These are phyloP conservation scores for Rhynchospora tenuis DNA, from an alignment of 176 grass and related monocot genomes.

Conservation along the genomic window DNA sequence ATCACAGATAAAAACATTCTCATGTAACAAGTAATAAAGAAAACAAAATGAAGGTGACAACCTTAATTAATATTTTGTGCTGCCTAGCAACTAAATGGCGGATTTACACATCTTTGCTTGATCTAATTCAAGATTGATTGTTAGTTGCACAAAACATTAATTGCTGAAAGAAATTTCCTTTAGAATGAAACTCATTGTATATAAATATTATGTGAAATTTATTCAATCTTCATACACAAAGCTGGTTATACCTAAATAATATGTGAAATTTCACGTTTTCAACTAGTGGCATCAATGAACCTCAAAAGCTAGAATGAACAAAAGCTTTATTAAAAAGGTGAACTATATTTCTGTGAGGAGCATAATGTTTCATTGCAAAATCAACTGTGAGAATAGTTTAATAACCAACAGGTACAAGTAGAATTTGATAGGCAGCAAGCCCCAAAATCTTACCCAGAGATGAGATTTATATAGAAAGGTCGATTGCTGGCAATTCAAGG, in stretches of 20 bases:
- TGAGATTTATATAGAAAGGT: neutral
- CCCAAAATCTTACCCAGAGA: neutral
- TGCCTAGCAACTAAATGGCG: neutral
- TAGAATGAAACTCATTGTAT: too few relatives aligned
- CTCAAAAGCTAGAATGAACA: neutral
- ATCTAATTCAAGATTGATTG: neutral
- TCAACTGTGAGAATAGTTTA: neutral
- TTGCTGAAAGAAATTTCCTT: too few relatives aligned
- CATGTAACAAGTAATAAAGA: neutral
- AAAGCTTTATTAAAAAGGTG: neutral
- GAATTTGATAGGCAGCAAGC: neutral
- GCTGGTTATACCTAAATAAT: too few relatives aligned
- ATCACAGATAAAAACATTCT: neutral
- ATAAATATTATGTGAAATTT: too few relatives aligned
- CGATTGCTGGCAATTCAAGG: neutral
- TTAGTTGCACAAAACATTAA: neutral
- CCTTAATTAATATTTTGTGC: neutral
- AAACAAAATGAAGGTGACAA: neutral
- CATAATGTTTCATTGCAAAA: neutral
- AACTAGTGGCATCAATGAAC: neutral
- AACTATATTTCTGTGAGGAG: neutral
- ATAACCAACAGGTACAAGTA: neutral
- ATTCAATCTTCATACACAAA: too few relatives aligned
- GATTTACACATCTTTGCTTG: neutral
- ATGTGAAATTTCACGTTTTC: neutral